Percentiles rank a stretch among this genome's conserved stretches.
Conservation (phyloP, 2,329 filamentous ascomycete genomes). For the Trichoderma endophyticum region DNA sequence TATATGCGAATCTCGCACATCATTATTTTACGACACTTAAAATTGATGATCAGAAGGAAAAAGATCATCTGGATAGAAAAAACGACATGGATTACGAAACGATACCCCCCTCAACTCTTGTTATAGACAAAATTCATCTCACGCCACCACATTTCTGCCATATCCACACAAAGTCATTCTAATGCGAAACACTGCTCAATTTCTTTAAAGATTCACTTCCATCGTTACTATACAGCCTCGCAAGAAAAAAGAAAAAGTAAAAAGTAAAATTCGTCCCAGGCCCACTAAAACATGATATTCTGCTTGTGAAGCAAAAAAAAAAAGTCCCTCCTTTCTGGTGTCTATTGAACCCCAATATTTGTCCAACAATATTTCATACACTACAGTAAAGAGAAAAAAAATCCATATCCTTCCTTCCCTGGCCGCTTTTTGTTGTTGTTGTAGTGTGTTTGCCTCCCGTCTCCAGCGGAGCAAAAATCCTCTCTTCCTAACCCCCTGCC, state of each 20-base stretch:
- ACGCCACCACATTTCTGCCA: neutral
- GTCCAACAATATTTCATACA: slow-evolving; percentile 16
- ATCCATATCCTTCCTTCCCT: neutral
- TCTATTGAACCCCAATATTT: slow-evolving; percentile 15
- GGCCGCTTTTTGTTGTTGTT: neutral
- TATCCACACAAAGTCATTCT: neutral
- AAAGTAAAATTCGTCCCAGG: neutral
- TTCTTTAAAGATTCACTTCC: neutral
- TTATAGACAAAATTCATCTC: slow-evolving; percentile 5
- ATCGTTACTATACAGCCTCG: neutral
- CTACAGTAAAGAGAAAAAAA: neutral
- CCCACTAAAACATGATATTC: neutral
- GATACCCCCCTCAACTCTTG: slow-evolving; percentile 14
- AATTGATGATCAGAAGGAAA: neutral
- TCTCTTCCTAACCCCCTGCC: neutral
- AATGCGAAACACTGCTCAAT: neutral
- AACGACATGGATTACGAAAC: neutral
- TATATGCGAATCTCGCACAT: neutral
- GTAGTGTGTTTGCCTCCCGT: neutral
- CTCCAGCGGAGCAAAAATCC: neutral
- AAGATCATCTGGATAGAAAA: neutral
- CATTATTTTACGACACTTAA: neutral
- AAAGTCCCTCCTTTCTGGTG: neutral
- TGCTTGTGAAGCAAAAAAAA: neutral
- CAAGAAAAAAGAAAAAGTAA: neutral